phyloP scores from a whole-genome alignment of 352 stramenopile species.

The Phytophthora palmivora region DNA sequence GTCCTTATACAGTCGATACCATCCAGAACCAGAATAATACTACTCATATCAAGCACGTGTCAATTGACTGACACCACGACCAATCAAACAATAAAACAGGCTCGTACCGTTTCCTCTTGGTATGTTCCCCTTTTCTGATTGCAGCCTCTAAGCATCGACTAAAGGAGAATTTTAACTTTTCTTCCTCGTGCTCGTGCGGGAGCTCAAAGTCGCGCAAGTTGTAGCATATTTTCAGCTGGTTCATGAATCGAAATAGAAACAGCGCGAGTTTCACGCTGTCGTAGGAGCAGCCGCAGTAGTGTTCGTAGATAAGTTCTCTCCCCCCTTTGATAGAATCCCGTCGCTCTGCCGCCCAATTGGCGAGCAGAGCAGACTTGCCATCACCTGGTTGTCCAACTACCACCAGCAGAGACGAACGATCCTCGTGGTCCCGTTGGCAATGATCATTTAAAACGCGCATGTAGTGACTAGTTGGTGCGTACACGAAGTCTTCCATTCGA shows the following conservation, averaged over 20 bases:
- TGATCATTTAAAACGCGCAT: constrained; percentile 75
- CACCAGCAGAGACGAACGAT: constrained; percentile 55
- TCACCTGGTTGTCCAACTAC: constrained; percentile 68
- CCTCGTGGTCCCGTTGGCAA: constrained; percentile 54
- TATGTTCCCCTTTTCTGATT: constrained; percentile 50
- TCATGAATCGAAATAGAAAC: constrained; percentile 86
- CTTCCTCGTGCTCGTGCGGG: constrained; percentile 79
- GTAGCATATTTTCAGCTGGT: constrained; percentile 76
- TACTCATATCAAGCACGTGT: constrained; percentile 24
- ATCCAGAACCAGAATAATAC: constrained; percentile 83
- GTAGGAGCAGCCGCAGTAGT: constrained; percentile 84
- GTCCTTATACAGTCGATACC: constrained; percentile 84
- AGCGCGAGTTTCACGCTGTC: constrained; percentile 86
- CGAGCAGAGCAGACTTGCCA: constrained; percentile 83
- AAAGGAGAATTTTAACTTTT: constrained; percentile 89
- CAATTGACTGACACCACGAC: background rate
- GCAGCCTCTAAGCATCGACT: constrained; percentile 78
- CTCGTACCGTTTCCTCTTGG: constrained; percentile 39
- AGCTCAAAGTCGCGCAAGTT: constrained; percentile 83
- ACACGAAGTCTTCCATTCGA: constrained; percentile 75
- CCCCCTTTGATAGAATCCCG: constrained; percentile 37
- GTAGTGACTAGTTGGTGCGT: constrained; percentile 66
- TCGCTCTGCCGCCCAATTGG: constrained; percentile 71
- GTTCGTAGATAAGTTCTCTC: constrained; percentile 81
- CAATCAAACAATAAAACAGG: background rate